A percentile compares a stretch with the other conserved stretches of the same genome.
Evolutionary conservation across 441 rosid genomes (phyloP).

Genomic region (Isatis lusitanica): DNA sequence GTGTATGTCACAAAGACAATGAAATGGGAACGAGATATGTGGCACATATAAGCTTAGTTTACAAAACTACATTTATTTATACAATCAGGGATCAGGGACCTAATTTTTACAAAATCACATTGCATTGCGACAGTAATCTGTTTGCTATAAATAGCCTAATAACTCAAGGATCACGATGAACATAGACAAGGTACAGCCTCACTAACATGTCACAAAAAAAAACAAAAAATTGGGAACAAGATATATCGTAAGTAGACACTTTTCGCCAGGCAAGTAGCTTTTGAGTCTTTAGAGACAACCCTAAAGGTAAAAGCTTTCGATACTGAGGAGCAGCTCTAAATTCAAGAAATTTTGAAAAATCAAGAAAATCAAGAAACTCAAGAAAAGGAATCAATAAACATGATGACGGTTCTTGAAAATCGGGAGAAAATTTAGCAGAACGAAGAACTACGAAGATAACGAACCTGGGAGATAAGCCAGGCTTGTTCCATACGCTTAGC

Average conservation of each 20-base stretch:
- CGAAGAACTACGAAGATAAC: background rate
- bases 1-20: no score
- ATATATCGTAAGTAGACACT: background rate
- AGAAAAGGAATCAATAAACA: no score
- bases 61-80: background rate
- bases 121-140: background rate
- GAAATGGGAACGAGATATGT: no score
- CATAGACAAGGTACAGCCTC: background rate
- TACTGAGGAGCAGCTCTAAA: background rate
- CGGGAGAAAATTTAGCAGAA: background rate
- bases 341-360: no score
- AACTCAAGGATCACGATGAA: background rate
- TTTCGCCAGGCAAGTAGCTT: background rate
- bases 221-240: background rate
- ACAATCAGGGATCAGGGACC: background rate
- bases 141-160: background rate
- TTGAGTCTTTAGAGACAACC: background rate
- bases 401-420: background rate
- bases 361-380: no score
- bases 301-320: background rate
- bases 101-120: background rate
- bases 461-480: slow-evolving; percentile 85
- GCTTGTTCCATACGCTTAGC: slow-evolving; percentile 79
- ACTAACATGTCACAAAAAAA: background rate
- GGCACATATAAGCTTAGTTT: background rate